Conservation (phyloP, 371 early-diverging fungal genomes). For the Apophysomyces trapeziformis region DNA sequence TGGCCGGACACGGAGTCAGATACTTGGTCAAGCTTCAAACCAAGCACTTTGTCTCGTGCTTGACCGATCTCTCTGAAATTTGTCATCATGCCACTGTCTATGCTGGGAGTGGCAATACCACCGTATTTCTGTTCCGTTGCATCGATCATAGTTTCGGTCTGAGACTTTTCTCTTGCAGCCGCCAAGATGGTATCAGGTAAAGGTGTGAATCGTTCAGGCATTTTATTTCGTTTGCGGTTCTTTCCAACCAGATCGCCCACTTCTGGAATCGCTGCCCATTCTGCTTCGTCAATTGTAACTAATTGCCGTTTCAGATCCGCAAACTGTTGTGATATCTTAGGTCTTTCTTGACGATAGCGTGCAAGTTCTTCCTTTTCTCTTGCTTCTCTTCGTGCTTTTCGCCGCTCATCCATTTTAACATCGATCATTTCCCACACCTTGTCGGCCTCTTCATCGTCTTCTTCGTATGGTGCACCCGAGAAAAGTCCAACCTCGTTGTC, state of each 20-base stretch:
- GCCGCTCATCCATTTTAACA: constrained; percentile 87
- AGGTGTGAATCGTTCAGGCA: constrained; percentile 74
- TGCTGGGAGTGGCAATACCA: constrained; percentile 55
- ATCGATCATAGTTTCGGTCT: constrained; percentile 64
- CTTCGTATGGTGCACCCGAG: constrained; percentile 86
- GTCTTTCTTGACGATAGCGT: constrained; percentile 59
- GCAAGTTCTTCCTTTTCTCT: constrained; percentile 64
- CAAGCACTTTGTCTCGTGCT: constrained; percentile 90
- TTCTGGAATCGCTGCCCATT: constrained; percentile 95
- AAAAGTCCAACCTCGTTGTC: constrained; percentile 95
- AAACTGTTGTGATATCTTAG: constrained; percentile 89
- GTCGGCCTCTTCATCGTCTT: constrained; percentile 98
- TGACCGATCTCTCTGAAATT: constrained; percentile 93
- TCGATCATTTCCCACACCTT: constrained; percentile 92
- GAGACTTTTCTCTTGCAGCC: constrained; percentile 60
- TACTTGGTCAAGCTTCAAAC: constrained; percentile 87
- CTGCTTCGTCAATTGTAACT: constrained; percentile 73
- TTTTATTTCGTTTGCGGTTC: constrained; percentile 70
- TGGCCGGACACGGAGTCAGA: constrained; percentile 77
- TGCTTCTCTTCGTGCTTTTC: constrained; percentile 74
- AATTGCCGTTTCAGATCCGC: constrained; percentile 89
- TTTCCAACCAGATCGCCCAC: constrained; percentile 89
- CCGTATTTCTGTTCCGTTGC: constrained; percentile 52
- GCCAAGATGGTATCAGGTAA: constrained; percentile 87
- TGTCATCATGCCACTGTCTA: constrained; percentile 68